These are phyloP conservation scores for Coelastrella sp. DNA, from an alignment of 139 green algal genomes.

Conservation along the genomic window DNA sequence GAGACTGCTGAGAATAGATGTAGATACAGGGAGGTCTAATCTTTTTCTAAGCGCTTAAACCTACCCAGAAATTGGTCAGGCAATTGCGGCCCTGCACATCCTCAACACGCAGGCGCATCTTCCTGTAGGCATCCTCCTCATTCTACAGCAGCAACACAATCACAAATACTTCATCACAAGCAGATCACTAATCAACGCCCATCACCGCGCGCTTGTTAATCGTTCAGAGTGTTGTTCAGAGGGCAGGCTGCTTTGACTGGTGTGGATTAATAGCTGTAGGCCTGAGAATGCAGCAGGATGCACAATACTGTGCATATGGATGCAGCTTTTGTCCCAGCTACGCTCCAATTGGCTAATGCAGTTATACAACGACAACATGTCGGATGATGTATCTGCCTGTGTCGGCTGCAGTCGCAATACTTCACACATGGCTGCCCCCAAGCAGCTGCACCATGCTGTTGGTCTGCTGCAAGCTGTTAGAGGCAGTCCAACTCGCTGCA, in stretches of 20 bases:
- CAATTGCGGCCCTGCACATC: slow-evolving; percentile 96
- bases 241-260: no score
- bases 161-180: neutral
- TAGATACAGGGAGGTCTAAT: no score
- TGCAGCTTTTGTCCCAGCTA: no score
- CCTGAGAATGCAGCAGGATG: no score
- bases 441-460: neutral
- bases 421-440: neutral
- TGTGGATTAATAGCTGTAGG: no score
- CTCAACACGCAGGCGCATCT: slow-evolving; percentile 96
- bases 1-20: no score
- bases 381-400: no score
- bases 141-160: slow-evolving; percentile 75
- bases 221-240: neutral
- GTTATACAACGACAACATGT: no score
- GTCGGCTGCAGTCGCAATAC: no score
- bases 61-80: slow-evolving; percentile 96
- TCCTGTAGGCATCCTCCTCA: slow-evolving; percentile 97
- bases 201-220: neutral
- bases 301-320: no score
- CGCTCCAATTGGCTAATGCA: neutral
- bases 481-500: neutral
- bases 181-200: neutral
- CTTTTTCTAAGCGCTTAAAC: neutral
- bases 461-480: neutral